Evolutionary conservation across 2,329 filamentous ascomycete species (phyloP), one percentile per base, ranked within the genome.

Genomic region (Raffaelea arxii): DNA sequence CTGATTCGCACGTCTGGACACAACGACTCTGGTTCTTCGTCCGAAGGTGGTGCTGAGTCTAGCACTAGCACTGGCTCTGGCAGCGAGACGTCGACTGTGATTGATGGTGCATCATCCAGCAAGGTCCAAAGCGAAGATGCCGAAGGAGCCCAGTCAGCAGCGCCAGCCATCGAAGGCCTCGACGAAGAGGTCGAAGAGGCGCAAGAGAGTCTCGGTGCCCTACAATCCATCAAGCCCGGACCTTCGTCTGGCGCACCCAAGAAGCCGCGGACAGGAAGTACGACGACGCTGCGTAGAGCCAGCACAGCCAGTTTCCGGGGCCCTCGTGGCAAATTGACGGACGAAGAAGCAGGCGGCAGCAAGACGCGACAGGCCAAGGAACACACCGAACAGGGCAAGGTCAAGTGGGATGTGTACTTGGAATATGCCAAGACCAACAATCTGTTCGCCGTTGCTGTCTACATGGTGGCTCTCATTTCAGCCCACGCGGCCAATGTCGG

Each of bases 401-500:
- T 98, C 56, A 97, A 96, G 65, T 97, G 92, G 90, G 77, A 82
- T 53, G 65, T 98, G 24, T 98, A 98, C 60, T 71, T 74, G 18
- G 90, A 96, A 65, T 98, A 98, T 59, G 94, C 92, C 47, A 95
- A 88, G 67, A 88, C 88, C 49, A 96, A 87, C 70, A 96, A 97
- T 62, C 65, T 96, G 16, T 70, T 78, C 47, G 94, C 92, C 12
- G 92, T 98, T 9, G 65, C 66, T 16, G 72, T 96, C 54, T 98
- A 97, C 63, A 58, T 94, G 16, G 40, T 84, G 38, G 80, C 87
- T 46, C 72, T 97, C 40, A 57, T 97, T 49, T 80, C 82, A 24
- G 82, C 88, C 9, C 91, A 98, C 67, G 83, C 83, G 16, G 82
- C 82, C 11, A 84, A 85, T 58, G 85, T 98, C 53, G 86, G 79